phyloP scores from a whole-genome alignment of 2,329 filamentous ascomycete genomes.

The Cordyceps javanica region DNA sequence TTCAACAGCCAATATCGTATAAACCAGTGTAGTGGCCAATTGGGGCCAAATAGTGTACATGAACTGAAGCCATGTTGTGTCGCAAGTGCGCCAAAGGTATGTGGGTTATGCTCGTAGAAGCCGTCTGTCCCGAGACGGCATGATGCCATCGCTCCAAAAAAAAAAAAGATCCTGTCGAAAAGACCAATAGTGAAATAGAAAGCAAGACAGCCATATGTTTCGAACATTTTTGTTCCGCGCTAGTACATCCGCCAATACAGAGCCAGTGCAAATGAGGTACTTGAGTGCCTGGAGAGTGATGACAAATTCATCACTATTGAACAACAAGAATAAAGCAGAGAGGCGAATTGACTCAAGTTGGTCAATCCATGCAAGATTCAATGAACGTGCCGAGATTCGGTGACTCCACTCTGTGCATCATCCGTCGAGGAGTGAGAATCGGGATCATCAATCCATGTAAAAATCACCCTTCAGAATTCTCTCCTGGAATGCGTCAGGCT shows the following conservation, averaged over 20 bases:
- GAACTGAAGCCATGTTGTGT: conserved; percentile 12
- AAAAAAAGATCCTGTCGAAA: background rate
- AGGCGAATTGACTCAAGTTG: background rate
- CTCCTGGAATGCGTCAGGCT: conserved; percentile 94
- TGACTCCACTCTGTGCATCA: too few relatives aligned
- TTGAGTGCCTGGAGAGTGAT: background rate
- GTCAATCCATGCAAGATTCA: background rate
- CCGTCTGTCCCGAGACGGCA: conserved; percentile 9
- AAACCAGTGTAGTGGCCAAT: background rate
- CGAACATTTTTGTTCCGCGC: conserved; percentile 7
- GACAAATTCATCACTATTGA: background rate
- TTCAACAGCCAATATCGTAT: conserved; percentile 1
- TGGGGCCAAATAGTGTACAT: conserved; percentile 10
- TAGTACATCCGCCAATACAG: background rate
- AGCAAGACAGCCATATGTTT: conserved; percentile 4
- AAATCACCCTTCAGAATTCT: conserved; percentile 96
- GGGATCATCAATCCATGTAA: conserved; percentile 73
- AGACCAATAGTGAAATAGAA: background rate
- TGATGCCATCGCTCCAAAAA: conserved; percentile 8
- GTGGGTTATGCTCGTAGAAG: conserved; percentile 5
- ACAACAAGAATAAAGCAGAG: background rate
- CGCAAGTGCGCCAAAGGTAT: background rate
- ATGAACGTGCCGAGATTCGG: too few relatives aligned
- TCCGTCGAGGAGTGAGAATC: background rate
- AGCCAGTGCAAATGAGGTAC: conserved; percentile 1